phyloP scores from a whole-genome alignment of 2,329 filamentous ascomycete species.

The Neofusicoccum parvum region DNA sequence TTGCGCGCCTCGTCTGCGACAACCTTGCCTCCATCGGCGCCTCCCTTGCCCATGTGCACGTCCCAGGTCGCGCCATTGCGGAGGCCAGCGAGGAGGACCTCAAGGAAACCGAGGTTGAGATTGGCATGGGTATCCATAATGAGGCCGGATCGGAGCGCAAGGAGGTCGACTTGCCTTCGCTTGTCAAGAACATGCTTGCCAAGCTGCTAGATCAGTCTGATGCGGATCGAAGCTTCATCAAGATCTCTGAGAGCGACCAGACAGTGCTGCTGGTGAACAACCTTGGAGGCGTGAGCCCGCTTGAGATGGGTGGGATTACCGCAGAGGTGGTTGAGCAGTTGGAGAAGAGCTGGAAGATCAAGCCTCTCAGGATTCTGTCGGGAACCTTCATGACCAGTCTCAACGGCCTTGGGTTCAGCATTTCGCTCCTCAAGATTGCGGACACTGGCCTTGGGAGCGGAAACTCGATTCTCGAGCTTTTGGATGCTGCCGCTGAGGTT shows the following conservation, averaged over 20 bases:
- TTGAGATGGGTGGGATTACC: slow-evolving; percentile 73
- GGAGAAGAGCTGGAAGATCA: slow-evolving; percentile 59
- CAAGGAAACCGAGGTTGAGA: slow-evolving; percentile 61
- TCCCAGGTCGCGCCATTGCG: slow-evolving; percentile 70
- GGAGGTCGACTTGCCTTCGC: slow-evolving; percentile 43
- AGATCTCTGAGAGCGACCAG: slow-evolving; percentile 61
- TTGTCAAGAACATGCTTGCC: slow-evolving; percentile 62
- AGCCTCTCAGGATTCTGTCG: slow-evolving; percentile 62
- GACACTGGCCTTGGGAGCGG: slow-evolving; percentile 61
- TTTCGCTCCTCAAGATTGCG: slow-evolving; percentile 65
- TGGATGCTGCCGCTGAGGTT: slow-evolving; percentile 69
- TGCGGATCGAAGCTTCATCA: slow-evolving; percentile 69
- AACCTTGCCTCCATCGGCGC: slow-evolving; percentile 86
- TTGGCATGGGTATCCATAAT: slow-evolving; percentile 72
- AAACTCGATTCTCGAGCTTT: slow-evolving; percentile 65
- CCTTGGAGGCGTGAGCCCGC: slow-evolving; percentile 70
- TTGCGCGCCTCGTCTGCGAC: slow-evolving; percentile 70
- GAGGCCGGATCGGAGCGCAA: slow-evolving; percentile 46
- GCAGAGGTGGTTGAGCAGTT: slow-evolving; percentile 67
- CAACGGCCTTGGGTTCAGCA: slow-evolving; percentile 71
- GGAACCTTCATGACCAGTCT: slow-evolving; percentile 74
- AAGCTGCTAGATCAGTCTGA: slow-evolving; percentile 62
- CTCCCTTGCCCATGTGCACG: slow-evolving; percentile 87
- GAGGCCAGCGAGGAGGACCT: slow-evolving; percentile 62
- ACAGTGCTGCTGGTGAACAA: slow-evolving; percentile 75